phyloP scores from a whole-genome alignment of 176 grass and related monocot species.

The Tillandsia fasciculata region DNA sequence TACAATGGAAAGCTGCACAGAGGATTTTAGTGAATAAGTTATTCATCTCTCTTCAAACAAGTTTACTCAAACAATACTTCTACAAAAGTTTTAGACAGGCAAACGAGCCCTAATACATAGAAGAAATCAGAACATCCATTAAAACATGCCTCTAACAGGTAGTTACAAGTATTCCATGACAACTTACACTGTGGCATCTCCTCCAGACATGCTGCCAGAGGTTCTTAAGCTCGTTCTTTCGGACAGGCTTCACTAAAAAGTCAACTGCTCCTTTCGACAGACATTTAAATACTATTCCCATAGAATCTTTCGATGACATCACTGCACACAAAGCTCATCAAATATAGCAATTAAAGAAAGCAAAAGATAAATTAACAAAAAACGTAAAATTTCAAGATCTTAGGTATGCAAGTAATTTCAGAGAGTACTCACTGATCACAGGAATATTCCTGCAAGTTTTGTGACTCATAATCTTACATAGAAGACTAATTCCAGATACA shows the following conservation, averaged over 20 bases:
- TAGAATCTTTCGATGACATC: conserved; percentile 96
- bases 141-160: background rate
- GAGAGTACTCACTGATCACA: conserved; percentile 77
- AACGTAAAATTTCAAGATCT: background rate
- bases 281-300: conserved; percentile 78
- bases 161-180: background rate
- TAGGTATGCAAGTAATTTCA: conserved; percentile 1
- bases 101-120: background rate
- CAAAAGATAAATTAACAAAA: conserved; percentile 26
- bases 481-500: conserved; percentile 68
- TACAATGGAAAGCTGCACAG: no score
- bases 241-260: conserved; percentile 89
- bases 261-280: conserved; percentile 94
- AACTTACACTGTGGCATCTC: conserved; percentile 85
- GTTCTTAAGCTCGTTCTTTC: conserved; percentile 95
- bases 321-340: conserved; percentile 56
- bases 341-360: conserved; percentile 39
- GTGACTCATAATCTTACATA: conserved; percentile 79
- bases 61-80: no score
- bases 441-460: conserved; percentile 83
- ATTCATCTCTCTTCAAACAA: no score
- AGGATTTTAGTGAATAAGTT: no score
- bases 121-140: background rate
- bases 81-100: no score
- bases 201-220: conserved; percentile 96